These are phyloP conservation scores for Erythrobasidium yunnanense DNA, from an alignment of 768 basidiomycete species.

Conservation along the genomic window DNA sequence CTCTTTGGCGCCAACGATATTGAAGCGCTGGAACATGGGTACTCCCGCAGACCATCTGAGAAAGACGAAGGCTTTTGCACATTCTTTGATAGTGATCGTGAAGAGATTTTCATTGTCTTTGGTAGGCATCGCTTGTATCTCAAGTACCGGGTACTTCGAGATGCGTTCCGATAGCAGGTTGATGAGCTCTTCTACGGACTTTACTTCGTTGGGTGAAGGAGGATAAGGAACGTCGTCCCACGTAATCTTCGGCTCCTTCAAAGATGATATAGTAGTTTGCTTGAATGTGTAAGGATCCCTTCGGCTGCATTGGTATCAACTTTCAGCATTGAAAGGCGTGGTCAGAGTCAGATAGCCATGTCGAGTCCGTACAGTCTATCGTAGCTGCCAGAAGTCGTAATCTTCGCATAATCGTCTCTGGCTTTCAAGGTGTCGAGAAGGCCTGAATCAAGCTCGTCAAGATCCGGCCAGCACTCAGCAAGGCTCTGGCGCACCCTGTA, in stretches of 20 bases:
- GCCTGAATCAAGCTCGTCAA: no score
- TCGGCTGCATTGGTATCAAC: no score
- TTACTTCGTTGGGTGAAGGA: not conserved
- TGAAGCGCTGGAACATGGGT: conserved; percentile 4
- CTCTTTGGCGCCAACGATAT: not conserved
- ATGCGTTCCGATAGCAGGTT: not conserved
- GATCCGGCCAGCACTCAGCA: no score
- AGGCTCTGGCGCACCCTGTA: not conserved
- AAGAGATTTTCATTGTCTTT: not conserved
- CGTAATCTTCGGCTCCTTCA: no score
- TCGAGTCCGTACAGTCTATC: no score
- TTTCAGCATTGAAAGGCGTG: no score
- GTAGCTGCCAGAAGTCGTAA: no score
- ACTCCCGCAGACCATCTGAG: not conserved
- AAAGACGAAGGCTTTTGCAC: conserved; percentile 5
- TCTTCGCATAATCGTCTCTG: not conserved
- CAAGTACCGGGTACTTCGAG: not conserved
- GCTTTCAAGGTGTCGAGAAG: not conserved
- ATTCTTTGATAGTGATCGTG: not conserved
- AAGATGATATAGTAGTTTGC: no score
- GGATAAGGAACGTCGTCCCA: not conserved
- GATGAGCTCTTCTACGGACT: not conserved
- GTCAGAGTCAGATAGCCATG: no score
- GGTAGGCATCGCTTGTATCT: not conserved
- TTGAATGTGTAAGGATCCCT: not conserved